phyloP scores from a whole-genome alignment of 208 protist genomes.

The Herpetomonas samuelpessoai region DNA sequence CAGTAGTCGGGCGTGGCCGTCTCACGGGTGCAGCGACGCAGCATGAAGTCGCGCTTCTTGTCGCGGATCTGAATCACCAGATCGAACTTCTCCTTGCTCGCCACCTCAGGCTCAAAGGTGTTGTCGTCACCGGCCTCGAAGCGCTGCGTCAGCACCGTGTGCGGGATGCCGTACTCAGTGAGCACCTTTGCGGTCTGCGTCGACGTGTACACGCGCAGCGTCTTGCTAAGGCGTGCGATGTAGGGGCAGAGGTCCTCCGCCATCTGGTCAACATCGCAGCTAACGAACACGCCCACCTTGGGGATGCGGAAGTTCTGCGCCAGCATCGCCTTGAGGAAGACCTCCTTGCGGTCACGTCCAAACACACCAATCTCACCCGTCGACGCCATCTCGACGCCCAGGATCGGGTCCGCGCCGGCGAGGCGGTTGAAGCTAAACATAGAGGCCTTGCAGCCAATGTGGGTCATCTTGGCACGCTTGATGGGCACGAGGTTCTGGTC shows the following conservation, averaged over 20 bases:
- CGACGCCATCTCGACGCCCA: slow-evolving; percentile 99
- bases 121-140: slow-evolving; percentile 20
- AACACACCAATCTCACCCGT: slow-evolving; percentile 97
- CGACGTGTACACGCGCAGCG: slow-evolving; percentile 63
- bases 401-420: slow-evolving; percentile 96
- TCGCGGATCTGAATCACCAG: slow-evolving; percentile 90
- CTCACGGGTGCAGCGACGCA: slow-evolving; percentile 67
- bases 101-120: slow-evolving; percentile 55
- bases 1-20: slow-evolving; percentile 80
- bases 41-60: slow-evolving; percentile 79
- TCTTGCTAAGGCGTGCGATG: slow-evolving; percentile 37
- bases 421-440: slow-evolving; percentile 99
- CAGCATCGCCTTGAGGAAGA: slow-evolving; percentile 91
- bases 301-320: slow-evolving; percentile 83
- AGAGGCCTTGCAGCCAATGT: slow-evolving; percentile 96
- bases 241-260: slow-evolving; percentile 52
- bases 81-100: slow-evolving; percentile 67
- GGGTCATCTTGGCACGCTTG: slow-evolving; percentile 82
- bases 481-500: slow-evolving; percentile 83
- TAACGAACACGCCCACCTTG: slow-evolving; percentile 83
- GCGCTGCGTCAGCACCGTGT: slow-evolving; percentile 52
- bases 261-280: slow-evolving; percentile 51
- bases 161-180: slow-evolving; percentile 65
- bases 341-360: slow-evolving; percentile 83
- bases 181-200: slow-evolving; percentile 81